Conservation (phyloP, 129 eudicot species). For the Solidago caesia region DNA sequence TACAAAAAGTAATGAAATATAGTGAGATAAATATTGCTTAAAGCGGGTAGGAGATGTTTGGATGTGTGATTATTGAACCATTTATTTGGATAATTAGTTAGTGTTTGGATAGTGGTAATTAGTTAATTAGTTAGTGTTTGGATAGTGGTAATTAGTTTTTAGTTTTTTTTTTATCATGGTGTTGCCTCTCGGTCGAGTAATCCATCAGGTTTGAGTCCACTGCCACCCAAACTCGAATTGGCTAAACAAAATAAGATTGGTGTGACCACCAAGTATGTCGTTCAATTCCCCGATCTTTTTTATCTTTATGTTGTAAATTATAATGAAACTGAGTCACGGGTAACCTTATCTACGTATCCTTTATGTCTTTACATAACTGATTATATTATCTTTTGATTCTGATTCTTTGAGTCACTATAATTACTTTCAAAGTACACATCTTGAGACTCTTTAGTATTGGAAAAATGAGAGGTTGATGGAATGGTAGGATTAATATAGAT, state of each 20-base stretch:
- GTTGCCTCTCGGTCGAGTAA: no score
- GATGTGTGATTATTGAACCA: neutral
- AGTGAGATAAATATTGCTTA: neutral
- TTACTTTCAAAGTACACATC: neutral
- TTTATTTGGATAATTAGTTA: neutral
- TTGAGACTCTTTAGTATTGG: neutral
- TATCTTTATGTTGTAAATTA: no score
- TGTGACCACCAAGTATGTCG: no score
- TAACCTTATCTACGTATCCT: neutral
- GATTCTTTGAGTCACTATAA: neutral
- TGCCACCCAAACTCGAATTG: no score
- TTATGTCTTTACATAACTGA: neutral
- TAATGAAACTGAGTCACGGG: neutral
- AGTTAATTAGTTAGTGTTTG: no score
- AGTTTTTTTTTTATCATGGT: no score
- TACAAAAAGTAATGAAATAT: neutral
- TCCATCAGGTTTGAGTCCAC: no score
- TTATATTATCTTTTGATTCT: neutral
- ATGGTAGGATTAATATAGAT: neutral
- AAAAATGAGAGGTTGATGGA: constrained; percentile 8
- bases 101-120: no score
- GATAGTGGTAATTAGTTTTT: no score
- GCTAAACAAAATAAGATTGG: no score
- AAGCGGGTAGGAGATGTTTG: constrained; percentile 1
- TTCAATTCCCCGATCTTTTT: no score